Evolutionary conservation across 352 stramenopile genomes (phyloP).

Genomic region (Phytophthora fragariaefolia): DNA sequence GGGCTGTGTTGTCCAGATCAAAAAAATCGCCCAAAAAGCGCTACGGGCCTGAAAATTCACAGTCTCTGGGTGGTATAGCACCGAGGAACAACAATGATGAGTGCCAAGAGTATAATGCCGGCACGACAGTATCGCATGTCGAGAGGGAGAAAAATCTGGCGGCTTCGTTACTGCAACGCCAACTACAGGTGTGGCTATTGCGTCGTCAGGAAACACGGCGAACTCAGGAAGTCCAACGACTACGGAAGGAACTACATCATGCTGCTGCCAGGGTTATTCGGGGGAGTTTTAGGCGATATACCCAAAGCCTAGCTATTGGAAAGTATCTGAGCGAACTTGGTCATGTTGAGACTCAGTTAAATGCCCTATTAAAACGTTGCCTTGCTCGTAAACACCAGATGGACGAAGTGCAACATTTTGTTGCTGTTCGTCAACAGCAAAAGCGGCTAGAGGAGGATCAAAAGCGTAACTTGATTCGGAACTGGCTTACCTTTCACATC

Average conservation of each 20-base stretch:
- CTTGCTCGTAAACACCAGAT: conserved; percentile 23
- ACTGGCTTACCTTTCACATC: conserved; percentile 14
- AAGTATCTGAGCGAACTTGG: conserved; percentile 23
- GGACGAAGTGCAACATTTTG: conserved; percentile 24
- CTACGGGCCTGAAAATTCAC: background rate
- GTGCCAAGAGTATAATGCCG: background rate
- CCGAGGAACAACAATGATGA: conserved; percentile 26
- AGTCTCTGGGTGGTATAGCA: background rate
- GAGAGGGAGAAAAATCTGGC: conserved; percentile 20
- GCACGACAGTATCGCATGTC: background rate
- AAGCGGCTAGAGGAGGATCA: conserved; percentile 7
- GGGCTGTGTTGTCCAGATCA: background rate
- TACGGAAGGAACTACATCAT: conserved; percentile 18
- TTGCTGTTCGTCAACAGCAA: conserved; percentile 8
- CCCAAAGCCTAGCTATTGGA: conserved; percentile 24
- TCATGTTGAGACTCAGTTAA: conserved; percentile 20
- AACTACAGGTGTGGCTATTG: conserved; percentile 39
- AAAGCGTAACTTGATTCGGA: conserved; percentile 1
- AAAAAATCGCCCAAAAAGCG: conserved; percentile 17
- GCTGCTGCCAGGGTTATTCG: conserved; percentile 22
- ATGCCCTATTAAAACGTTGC: conserved; percentile 12
- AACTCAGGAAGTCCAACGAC: conserved; percentile 12
- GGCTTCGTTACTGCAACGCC: conserved; percentile 23
- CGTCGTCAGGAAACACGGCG: conserved; percentile 20
- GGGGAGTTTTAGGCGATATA: conserved; percentile 21